Evolutionary conservation across 2,329 filamentous ascomycete species (phyloP).

Genomic region (Ascochyta clinopodiicola): DNA sequence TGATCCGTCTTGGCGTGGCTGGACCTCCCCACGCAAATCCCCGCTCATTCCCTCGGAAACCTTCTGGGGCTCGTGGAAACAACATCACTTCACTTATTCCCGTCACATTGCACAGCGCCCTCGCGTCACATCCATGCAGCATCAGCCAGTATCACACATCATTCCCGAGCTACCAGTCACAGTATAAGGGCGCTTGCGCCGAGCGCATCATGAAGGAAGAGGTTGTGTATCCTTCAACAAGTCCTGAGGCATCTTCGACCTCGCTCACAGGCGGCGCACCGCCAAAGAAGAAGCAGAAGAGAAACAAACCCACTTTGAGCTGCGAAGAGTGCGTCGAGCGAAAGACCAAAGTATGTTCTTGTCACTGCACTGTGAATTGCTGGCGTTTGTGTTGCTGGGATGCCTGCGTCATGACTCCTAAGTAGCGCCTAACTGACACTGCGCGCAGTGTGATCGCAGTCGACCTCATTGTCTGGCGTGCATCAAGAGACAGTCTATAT

Average conservation of each 20-base stretch:
- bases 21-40: conserved; percentile 20
- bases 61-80: conserved; percentile 30
- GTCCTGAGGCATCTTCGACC: conserved; percentile 26
- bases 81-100: conserved; percentile 35
- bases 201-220: conserved; percentile 23
- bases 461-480: conserved; percentile 65
- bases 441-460: conserved; percentile 72
- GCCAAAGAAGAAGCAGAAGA: conserved; percentile 76
- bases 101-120: conserved; percentile 30
- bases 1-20: conserved; percentile 24
- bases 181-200: conserved; percentile 7
- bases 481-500: conserved; percentile 77
- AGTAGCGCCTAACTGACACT: conserved; percentile 18
- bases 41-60: conserved; percentile 19
- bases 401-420: conserved; percentile 8
- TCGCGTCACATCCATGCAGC: conserved; percentile 29
- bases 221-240: conserved; percentile 25
- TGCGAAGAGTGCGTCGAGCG: conserved; percentile 82
- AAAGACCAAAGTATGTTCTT: conserved; percentile 73
- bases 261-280: conserved; percentile 36
- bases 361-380: neutral
- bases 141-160: conserved; percentile 12
- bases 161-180: conserved; percentile 3
- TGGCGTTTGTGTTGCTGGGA: neutral
- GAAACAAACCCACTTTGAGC: conserved; percentile 82